phyloP scores from a whole-genome alignment of 768 basidiomycete species.

The Clavaria fumosa region DNA sequence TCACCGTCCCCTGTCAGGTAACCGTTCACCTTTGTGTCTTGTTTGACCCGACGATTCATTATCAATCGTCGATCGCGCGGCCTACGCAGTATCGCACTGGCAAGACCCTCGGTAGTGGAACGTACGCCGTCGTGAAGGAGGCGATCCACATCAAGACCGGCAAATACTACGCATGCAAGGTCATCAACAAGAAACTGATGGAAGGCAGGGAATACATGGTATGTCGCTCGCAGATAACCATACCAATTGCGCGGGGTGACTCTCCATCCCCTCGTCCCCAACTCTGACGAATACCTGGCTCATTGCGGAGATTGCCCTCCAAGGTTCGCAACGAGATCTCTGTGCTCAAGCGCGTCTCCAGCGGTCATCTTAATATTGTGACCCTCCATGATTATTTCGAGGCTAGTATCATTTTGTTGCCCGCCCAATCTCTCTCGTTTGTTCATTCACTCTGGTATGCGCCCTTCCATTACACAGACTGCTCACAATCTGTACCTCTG shows the following conservation, averaged over 20 bases:
- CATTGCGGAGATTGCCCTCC: too few species aligned
- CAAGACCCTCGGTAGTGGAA: slow-evolving; percentile 78
- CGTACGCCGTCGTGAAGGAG: slow-evolving; percentile 91
- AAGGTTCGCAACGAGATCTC: slow-evolving; percentile 96
- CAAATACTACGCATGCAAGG: slow-evolving; percentile 97
- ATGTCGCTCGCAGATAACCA: slow-evolving; percentile 13
- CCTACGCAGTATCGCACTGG: slow-evolving; percentile 64
- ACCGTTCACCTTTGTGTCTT: slow-evolving; percentile 10
- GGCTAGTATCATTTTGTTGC: slow-evolving; percentile 16
- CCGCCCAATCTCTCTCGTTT: not conserved
- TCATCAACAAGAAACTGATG: slow-evolving; percentile 99
- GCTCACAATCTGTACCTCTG: slow-evolving; percentile 86
- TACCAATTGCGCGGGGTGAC: not conserved
- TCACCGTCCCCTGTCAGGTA: slow-evolving; percentile 36
- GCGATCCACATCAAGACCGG: slow-evolving; percentile 84
- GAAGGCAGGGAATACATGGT: slow-evolving; percentile 98
- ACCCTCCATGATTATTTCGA: slow-evolving; percentile 95
- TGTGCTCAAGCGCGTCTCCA: slow-evolving; percentile 86
- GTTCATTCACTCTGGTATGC: slow-evolving; percentile 1
- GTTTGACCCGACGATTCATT: slow-evolving; percentile 7
- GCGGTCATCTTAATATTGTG: slow-evolving; percentile 80
- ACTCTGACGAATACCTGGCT: too few species aligned
- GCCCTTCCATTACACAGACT: slow-evolving; percentile 32
- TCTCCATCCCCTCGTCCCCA: too few species aligned
- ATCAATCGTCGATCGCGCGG: slow-evolving; percentile 5